Conservation (phyloP, 1,284 basidiomycete species). For the Sparassis latifolia region DNA sequence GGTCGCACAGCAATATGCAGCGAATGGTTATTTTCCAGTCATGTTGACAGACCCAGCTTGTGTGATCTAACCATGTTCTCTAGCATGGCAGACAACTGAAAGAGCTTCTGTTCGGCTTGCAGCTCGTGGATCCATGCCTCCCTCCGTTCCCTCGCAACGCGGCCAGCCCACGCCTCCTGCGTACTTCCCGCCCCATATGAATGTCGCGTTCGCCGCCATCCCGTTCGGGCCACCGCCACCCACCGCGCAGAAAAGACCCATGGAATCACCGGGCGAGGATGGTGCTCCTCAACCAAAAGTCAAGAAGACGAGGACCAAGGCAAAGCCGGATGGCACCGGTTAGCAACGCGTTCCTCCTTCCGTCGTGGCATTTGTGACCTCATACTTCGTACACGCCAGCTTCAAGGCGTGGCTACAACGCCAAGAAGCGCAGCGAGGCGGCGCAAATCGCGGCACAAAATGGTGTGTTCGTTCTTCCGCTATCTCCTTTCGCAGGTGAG, state of each 20-base stretch:
- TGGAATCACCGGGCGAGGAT: constrained; percentile 32
- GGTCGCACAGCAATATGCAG: constrained; percentile 12
- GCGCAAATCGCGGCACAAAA: constrained; percentile 39
- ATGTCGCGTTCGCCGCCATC: constrained; percentile 15
- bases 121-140: constrained; percentile 37
- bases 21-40: constrained; percentile 18
- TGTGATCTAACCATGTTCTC: constrained; percentile 16
- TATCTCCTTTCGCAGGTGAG: constrained; percentile 10
- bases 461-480: constrained; percentile 31
- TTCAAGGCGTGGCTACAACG: constrained; percentile 57
- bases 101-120: constrained; percentile 50
- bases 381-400: constrained; percentile 23
- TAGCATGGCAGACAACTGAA: constrained; percentile 44
- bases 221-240: constrained; percentile 20
- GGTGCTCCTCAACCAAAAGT: constrained; percentile 25
- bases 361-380: neutral
- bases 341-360: constrained; percentile 6
- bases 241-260: constrained; percentile 30
- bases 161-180: constrained; percentile 15
- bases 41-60: constrained; percentile 15
- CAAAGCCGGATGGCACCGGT: constrained; percentile 30
- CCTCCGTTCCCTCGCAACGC: constrained; percentile 18
- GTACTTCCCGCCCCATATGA: constrained; percentile 14
- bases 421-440: constrained; percentile 63
- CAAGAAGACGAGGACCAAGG: constrained; percentile 35